These are phyloP conservation scores for Bromus sterilis DNA, from an alignment of 176 grass and related monocot genomes.

Conservation along the genomic window DNA sequence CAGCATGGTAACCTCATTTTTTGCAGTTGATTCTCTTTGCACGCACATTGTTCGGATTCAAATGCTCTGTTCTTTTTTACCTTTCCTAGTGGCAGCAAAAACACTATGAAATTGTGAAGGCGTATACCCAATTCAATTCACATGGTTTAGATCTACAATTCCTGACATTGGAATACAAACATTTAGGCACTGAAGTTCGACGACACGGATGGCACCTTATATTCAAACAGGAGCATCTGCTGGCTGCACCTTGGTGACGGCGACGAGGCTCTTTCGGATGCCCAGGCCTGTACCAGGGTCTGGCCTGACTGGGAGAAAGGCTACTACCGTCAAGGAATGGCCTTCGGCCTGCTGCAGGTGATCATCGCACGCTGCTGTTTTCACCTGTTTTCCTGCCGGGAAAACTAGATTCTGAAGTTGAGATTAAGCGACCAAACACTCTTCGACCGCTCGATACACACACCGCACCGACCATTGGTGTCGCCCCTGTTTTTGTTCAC, in stretches of 20 bases:
- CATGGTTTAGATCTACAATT: neutral
- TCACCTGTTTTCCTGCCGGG: too few relatives aligned
- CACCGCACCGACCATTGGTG: too few relatives aligned
- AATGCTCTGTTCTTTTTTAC: neutral
- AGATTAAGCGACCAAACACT: too few relatives aligned
- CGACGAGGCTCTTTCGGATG: neutral
- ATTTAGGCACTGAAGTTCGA: neutral
- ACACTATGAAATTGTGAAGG: neutral
- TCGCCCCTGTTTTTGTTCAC: neutral
- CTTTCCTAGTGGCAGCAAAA: neutral
- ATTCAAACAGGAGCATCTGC: conserved; percentile 1
- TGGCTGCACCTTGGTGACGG: neutral
- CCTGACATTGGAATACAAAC: neutral
- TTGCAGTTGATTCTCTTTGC: neutral
- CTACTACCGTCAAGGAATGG: conserved; percentile 21
- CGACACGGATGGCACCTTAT: neutral
- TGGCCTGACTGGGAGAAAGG: neutral
- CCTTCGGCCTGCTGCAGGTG: neutral
- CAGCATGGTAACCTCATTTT: neutral
- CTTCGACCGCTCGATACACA: too few relatives aligned
- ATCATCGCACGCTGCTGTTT: too few relatives aligned
- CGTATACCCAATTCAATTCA: neutral
- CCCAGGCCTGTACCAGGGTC: neutral
- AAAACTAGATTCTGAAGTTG: too few relatives aligned
- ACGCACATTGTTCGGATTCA: neutral